Evolutionary conservation across 73 alveolate species (phyloP).

Genomic region (Uronychia setigera): DNA sequence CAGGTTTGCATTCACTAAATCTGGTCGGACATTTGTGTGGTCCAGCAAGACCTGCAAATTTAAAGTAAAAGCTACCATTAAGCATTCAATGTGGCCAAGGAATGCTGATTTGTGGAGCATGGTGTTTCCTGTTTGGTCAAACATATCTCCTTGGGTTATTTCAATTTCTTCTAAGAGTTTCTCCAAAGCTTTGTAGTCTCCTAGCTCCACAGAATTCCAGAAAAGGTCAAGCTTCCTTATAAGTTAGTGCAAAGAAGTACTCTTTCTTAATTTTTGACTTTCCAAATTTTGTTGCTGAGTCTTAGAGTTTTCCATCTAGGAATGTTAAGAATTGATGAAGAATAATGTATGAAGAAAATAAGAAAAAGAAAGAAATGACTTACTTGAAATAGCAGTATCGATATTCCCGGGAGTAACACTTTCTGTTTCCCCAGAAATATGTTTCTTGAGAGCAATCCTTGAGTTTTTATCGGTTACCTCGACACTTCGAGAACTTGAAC

Average conservation of each 20-base stretch:
- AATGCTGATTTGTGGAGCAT: conserved; percentile 50
- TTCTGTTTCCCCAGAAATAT: neutral
- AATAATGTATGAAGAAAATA: too few species aligned
- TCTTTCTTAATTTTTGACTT: neutral
- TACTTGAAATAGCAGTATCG: neutral
- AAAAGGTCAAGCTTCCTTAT: neutral
- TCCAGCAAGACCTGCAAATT: conserved; percentile 34
- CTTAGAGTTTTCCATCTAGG: too few species aligned
- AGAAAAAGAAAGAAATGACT: neutral
- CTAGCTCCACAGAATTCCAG: neutral
- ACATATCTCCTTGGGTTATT: neutral
- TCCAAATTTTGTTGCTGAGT: neutral
- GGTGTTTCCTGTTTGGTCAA: conserved; percentile 12
- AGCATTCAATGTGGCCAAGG: conserved; percentile 30
- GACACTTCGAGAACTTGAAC: conserved; percentile 1
- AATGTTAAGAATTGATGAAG: too few species aligned
- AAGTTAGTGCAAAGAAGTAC: neutral
- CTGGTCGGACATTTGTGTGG: conserved; percentile 55
- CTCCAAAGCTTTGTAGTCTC: neutral
- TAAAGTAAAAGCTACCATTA: conserved; percentile 20
- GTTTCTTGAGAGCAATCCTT: neutral
- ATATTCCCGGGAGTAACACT: neutral
- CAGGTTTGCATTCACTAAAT: conserved; percentile 33
- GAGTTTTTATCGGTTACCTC: neutral
- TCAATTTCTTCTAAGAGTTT: neutral